Evolutionary conservation across 108 stramenopile genomes (phyloP).

Genomic region (Hondaea fermentalgiana): DNA sequence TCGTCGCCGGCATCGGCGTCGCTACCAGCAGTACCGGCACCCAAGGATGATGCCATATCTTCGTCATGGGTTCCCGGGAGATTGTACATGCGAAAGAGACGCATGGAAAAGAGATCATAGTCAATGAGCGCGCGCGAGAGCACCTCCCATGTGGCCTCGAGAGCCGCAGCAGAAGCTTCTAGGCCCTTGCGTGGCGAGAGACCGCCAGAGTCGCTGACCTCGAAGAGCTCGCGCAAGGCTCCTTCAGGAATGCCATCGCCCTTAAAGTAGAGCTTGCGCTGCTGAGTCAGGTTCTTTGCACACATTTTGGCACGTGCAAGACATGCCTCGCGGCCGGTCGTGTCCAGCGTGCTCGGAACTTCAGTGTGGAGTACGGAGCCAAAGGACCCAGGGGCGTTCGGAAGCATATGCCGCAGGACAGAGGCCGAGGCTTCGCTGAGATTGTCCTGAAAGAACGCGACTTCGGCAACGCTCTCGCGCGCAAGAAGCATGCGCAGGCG

Average conservation of each 20-base stretch:
- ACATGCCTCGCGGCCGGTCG: background rate
- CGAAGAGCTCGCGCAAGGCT: background rate
- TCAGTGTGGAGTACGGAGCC: background rate
- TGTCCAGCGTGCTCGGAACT: background rate
- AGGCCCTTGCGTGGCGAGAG: background rate
- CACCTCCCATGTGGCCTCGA: background rate
- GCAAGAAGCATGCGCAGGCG: constrained; percentile 84
- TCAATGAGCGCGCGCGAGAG: constrained; percentile 22
- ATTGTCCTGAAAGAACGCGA: constrained; percentile 17
- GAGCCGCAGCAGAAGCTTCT: background rate
- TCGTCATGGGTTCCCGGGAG: constrained; percentile 1
- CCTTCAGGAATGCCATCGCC: background rate
- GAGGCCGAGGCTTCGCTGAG: background rate
- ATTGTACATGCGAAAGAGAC: background rate
- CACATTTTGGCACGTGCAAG: background rate
- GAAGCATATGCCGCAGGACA: background rate
- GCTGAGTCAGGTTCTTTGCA: background rate
- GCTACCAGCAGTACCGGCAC: background rate
- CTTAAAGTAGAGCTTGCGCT: background rate
- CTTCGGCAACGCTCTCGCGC: constrained; percentile 69
- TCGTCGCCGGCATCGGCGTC: background rate
- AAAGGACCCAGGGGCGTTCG: background rate
- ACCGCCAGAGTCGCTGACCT: background rate
- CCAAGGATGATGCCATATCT: background rate
- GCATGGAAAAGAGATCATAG: constrained; percentile 16